Conservation (phyloP, 208 protist species). For the Lotmaria passim region DNA sequence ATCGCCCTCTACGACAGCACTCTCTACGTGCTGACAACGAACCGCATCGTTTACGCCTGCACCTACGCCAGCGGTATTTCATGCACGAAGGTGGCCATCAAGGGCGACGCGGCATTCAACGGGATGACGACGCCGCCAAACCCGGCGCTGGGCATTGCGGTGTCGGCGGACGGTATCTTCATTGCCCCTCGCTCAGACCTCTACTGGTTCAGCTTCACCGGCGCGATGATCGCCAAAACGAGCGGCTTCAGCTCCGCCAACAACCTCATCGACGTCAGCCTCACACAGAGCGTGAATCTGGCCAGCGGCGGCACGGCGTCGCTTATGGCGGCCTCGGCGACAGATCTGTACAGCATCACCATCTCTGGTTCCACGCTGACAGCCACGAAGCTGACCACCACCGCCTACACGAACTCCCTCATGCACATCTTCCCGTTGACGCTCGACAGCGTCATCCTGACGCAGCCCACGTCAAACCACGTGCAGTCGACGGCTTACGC, state of each 20-base stretch:
- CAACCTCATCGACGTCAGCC: slow-evolving; percentile 16
- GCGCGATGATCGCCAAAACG: slow-evolving; percentile 9
- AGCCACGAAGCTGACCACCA: slow-evolving; percentile 11
- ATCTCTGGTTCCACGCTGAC: slow-evolving; percentile 13
- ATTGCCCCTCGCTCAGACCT: slow-evolving; percentile 20
- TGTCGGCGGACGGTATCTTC: slow-evolving; percentile 31
- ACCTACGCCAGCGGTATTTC: slow-evolving; percentile 9
- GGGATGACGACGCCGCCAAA: background rate
- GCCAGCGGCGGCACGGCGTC: background rate
- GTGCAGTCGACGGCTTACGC: slow-evolving; percentile 48
- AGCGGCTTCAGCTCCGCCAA: background rate
- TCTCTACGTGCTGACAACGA: slow-evolving; percentile 39
- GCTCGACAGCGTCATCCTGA: slow-evolving; percentile 56
- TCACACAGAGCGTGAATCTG: background rate
- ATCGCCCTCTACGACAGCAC: slow-evolving; percentile 29
- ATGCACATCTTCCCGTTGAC: slow-evolving; percentile 44
- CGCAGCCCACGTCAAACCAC: slow-evolving; percentile 21
- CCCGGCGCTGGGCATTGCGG: slow-evolving; percentile 14
- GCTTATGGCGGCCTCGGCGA: slow-evolving; percentile 19
- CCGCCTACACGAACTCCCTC: slow-evolving; percentile 20
- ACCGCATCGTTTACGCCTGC: slow-evolving; percentile 31
- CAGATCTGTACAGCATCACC: slow-evolving; percentile 25
- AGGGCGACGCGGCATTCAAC: slow-evolving; percentile 7
- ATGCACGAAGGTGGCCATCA: slow-evolving; percentile 7
- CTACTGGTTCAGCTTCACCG: slow-evolving; percentile 35